Evolutionary conservation across 345 rosid genomes (phyloP).

Genomic region (Hibiscus mutabilis): DNA sequence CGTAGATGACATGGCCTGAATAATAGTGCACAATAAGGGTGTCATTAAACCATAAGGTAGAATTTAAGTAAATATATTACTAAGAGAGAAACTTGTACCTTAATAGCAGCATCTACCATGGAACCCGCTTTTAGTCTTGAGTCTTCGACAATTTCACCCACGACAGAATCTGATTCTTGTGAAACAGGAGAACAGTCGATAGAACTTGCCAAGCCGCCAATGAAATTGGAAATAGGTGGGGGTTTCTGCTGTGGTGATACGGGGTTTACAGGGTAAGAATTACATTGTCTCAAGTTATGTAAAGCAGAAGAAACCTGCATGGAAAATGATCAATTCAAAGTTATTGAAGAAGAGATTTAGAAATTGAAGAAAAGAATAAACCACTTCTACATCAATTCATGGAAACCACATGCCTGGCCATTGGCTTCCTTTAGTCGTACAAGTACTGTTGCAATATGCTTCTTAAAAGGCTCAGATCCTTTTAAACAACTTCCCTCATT

Average conservation of each 20-base stretch:
- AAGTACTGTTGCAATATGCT: conserved; percentile 39
- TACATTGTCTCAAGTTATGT: conserved; percentile 30
- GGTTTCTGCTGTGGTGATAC: conserved; percentile 39
- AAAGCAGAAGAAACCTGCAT: conserved; percentile 54
- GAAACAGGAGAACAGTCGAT: conserved; percentile 25
- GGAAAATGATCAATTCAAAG: conserved; percentile 14
- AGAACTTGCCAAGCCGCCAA: conserved; percentile 21
- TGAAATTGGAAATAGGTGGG: conserved; percentile 19
- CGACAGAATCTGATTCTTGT: conserved; percentile 62
- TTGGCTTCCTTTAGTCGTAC: conserved; percentile 47
- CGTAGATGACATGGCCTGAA: not conserved
- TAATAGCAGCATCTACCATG: conserved; percentile 86
- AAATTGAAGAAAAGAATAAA: not conserved
- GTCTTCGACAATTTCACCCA: conserved; percentile 54
- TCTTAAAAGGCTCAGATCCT: conserved; percentile 43
- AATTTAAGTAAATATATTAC: not conserved
- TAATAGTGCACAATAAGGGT: not conserved
- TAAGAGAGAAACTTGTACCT: conserved; percentile 35
- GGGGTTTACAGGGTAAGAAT: conserved; percentile 26
- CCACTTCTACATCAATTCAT: conserved; percentile 15
- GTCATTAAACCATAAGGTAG: not conserved
- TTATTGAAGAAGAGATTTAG: conserved; percentile 8
- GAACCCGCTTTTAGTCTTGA: conserved; percentile 61
- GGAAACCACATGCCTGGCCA: conserved; percentile 54
- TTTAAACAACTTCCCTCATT: conserved; percentile 26